Evolutionary conservation across 345 rosid species (phyloP), one percentile per base, ranked within the genome.

Genomic region (Syzygium aqueum): DNA sequence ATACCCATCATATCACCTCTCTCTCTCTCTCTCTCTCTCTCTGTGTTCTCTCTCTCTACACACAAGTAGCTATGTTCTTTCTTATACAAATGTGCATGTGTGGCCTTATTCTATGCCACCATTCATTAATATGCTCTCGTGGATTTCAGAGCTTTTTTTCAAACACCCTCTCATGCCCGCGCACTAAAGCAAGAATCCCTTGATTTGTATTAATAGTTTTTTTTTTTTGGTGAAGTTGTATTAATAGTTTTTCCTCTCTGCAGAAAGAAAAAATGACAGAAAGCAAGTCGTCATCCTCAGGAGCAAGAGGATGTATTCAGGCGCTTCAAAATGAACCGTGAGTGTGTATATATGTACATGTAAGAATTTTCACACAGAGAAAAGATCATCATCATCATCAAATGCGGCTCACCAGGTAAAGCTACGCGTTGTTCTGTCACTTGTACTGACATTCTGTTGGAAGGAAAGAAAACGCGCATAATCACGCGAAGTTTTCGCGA

Each of bases 111-210:
- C 67, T 37, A 30, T 86, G 73, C 23, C 22, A 78, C 86, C 88
- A 88, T 88, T 86, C 88, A 93, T 93, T 89, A 85, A 90, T 54
- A 84, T 84, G 52, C 59, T 77, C 89, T 85, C 89, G 87, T 88
- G 89, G 89, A 54, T 88, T 88, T 88, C 89, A 85, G 89, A 88
- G 89, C 77, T 67, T 59, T 78, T 67, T 88, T 88, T 86, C 82
- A 88, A 88, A 85, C 85, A 54, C 85, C 87, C 61, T 84, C 77
- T 77, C 87, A 56, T 77, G 40, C 87, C 89, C 89, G 89, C 89
- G 87, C 89, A 63, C 85, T 78, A 57, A 43, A 50, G 87, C 89
- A 82, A 88, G 89, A 88, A 85, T 27, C 78, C 87, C 85, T 73
- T 73, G 80, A 73, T 73, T 9, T 73, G 80, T 73, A 73, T 73